Evolutionary conservation across 1,284 basidiomycete species (phyloP), one percentile per base, ranked within the genome.

Genomic region (Lentinula novae-zelandiae): DNA sequence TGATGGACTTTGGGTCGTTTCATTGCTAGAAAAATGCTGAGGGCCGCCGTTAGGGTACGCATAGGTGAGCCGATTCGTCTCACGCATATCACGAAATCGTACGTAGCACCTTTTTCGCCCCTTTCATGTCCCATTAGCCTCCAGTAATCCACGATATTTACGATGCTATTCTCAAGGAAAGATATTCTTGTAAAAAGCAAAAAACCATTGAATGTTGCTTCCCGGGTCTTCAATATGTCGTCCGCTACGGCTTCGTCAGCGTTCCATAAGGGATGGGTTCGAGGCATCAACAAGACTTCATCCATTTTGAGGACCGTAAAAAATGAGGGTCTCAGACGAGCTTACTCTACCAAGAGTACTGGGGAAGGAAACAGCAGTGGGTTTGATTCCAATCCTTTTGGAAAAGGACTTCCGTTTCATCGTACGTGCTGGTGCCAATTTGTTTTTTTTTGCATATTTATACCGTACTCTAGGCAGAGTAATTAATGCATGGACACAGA

Each of bases 401-500:
- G 68, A 3, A 67, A 70, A 20, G 70, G 74, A 4, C 59, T 79
- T 40, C 81, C 84, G 1, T 71, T 85, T 39, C 85, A 85, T 69
- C 76, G 83, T 85, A 66, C 62, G 82, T 71, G 15, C 15, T 15
- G 51, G 27, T 53, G 46, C 49, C 27, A 27, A 4, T 27, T 51
- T 61, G 38, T 40, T 22, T 42, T 61, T 57, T 60, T 10, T 61
- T 58, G 39, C 33, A 12, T 44, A 12, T 40, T 48, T 6, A 52
- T 57, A 52, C 39, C 36, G 52, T 2, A 46, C 42, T 33, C 34
- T 65, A 84, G 84, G 78, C 20, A 82, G 76, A 70, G 67, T 86
- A n/a, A 69, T 84, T 27, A 76, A 85, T 64, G 94, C 93, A 27
- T 97, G 95, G 95, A 86, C 82, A 2, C 81, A 88, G 66, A 97